These are phyloP conservation scores for Leccinum barrowsii DNA, from an alignment of 768 basidiomycete species.

Conservation along the genomic window DNA sequence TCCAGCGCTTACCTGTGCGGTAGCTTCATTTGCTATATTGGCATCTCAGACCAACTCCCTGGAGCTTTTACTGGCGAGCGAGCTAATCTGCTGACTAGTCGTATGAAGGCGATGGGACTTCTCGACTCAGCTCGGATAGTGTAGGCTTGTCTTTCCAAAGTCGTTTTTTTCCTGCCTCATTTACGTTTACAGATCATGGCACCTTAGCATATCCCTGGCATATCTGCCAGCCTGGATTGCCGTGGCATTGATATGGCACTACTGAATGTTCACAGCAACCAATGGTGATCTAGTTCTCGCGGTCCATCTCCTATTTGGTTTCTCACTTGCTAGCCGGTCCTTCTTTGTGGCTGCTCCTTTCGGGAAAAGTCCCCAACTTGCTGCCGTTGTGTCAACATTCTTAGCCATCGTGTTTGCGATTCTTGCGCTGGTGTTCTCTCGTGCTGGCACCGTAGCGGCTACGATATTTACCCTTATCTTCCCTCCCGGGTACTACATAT, in stretches of 20 bases:
- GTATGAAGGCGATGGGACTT: constrained; percentile 81
- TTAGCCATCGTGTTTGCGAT: constrained; percentile 64
- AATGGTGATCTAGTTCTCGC: constrained; percentile 56
- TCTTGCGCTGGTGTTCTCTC: constrained; percentile 52
- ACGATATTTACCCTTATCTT: constrained; percentile 68
- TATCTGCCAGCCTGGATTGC: constrained; percentile 80
- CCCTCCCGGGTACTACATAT: constrained; percentile 74
- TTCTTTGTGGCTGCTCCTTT: constrained; percentile 69
- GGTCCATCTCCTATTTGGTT: constrained; percentile 64
- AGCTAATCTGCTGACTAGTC: constrained; percentile 58
- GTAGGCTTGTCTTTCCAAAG: constrained; percentile 30
- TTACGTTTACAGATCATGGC: constrained; percentile 49
- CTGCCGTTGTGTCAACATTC: constrained; percentile 65
- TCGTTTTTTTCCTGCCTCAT: neutral
- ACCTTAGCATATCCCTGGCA: constrained; percentile 56
- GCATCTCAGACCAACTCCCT: constrained; percentile 75
- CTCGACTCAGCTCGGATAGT: constrained; percentile 64
- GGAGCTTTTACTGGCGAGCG: constrained; percentile 67
- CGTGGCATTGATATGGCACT: constrained; percentile 62
- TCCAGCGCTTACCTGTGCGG: neutral
- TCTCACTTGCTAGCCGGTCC: constrained; percentile 67
- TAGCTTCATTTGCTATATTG: constrained; percentile 69
- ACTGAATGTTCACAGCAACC: constrained; percentile 60
- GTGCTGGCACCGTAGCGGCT: constrained; percentile 41
- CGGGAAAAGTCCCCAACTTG: constrained; percentile 68